phyloP scores from a whole-genome alignment of 306 rosid genomes.

The Echinosophora koreensis region DNA sequence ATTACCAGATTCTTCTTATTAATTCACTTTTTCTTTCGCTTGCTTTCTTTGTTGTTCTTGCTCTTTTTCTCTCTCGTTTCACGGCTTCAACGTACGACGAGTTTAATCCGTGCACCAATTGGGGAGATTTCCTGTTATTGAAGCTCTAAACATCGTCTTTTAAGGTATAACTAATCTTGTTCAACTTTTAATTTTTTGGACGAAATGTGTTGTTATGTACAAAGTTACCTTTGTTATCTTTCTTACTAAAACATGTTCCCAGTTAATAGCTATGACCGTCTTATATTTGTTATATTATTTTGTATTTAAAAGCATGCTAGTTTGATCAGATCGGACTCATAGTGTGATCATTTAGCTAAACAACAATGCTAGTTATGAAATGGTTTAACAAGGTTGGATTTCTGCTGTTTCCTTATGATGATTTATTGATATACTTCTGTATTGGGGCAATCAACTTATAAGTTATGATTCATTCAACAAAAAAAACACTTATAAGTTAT shows the following conservation, averaged over 20 bases:
- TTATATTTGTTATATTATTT: background rate
- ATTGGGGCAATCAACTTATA: background rate
- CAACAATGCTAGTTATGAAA: background rate
- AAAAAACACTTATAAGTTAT: background rate
- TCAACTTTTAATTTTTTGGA: background rate
- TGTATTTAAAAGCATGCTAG: background rate
- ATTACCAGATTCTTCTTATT: background rate
- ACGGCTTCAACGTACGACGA: slow-evolving; percentile 27
- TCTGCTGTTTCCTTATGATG: background rate
- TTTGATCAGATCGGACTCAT: slow-evolving; percentile 32
- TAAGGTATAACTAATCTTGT: slow-evolving; percentile 41
- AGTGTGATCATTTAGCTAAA: slow-evolving; percentile 22
- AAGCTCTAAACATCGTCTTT: background rate
- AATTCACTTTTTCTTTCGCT: background rate
- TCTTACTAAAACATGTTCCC: background rate
- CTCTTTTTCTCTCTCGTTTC: slow-evolving; percentile 28
- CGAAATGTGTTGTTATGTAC: background rate
- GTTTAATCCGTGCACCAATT: slow-evolving; percentile 24
- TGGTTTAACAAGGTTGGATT: background rate
- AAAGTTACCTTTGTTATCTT: background rate
- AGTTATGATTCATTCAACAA: too few species aligned
- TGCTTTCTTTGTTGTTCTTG: background rate
- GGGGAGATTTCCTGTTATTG: background rate
- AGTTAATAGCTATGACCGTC: background rate
- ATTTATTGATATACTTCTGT: background rate